These are phyloP conservation scores for Ophiocordyceps camponoti-saundersi DNA, from an alignment of 2,329 filamentous ascomycete genomes.

Conservation along the genomic window DNA sequence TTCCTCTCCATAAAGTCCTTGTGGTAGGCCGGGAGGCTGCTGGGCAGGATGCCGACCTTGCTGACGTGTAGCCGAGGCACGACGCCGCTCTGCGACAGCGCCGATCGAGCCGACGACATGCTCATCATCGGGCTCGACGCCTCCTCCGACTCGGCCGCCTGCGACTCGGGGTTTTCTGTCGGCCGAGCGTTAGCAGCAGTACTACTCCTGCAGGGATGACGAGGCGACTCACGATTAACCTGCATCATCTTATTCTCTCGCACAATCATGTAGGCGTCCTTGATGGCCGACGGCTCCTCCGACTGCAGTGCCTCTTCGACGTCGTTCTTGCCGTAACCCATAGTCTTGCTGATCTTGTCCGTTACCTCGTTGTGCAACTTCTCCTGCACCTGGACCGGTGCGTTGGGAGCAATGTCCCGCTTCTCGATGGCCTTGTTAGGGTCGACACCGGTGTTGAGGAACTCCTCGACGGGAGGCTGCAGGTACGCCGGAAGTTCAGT, in stretches of 20 bases:
- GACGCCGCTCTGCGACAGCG: constrained; percentile 28
- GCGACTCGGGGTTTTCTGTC: constrained; percentile 16
- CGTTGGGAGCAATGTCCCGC: constrained; percentile 62
- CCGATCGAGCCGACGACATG: constrained; percentile 37
- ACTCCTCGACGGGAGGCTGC: constrained; percentile 75
- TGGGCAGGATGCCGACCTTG: constrained; percentile 83
- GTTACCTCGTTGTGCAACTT: constrained; percentile 86
- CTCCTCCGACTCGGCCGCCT: constrained; percentile 19
- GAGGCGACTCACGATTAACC: constrained; percentile 56
- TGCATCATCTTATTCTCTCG: constrained; percentile 97
- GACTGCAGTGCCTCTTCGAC: constrained; percentile 87
- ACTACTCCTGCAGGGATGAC: constrained; percentile 9
- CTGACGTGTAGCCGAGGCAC: constrained; percentile 47
- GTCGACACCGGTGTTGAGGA: constrained; percentile 85
- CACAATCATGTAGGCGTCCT: constrained; percentile 96
- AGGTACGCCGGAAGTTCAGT: constrained; percentile 77
- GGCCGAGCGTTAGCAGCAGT: constrained; percentile 3
- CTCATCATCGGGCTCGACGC: constrained; percentile 32
- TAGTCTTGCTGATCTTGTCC: constrained; percentile 89
- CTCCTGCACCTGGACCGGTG: constrained; percentile 64
- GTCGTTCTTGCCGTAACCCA: constrained; percentile 92
- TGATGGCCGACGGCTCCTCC: constrained; percentile 91
- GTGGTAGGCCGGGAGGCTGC: constrained; percentile 80
- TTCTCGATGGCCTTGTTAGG: constrained; percentile 81
- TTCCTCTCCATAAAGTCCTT: constrained; percentile 72